These are phyloP conservation scores for Lophiostoma macrostomum DNA, from an alignment of 495 filamentous ascomycete species.

Conservation along the genomic window DNA sequence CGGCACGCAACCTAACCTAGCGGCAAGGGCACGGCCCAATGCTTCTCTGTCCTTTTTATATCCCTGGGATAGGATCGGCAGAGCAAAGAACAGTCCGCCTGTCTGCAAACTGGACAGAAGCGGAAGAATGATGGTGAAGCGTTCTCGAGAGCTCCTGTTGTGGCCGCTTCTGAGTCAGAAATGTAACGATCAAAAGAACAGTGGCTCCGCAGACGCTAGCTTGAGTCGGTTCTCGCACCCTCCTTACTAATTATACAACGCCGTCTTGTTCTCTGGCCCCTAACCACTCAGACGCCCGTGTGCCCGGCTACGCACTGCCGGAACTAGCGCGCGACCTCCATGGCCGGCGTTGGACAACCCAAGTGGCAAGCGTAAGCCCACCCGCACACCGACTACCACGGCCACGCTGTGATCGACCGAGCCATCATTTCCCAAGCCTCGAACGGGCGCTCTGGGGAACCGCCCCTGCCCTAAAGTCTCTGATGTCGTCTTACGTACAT, in stretches of 20 bases:
- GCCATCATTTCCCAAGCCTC: neutral
- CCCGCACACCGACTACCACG: conserved; percentile 13
- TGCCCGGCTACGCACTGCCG: conserved; percentile 12
- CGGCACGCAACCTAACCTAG: too few relatives aligned
- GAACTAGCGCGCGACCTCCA: neutral
- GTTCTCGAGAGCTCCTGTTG: neutral
- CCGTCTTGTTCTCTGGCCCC: conserved; percentile 5
- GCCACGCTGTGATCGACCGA: conserved; percentile 21
- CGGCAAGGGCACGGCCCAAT: too few relatives aligned
- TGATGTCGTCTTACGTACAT: conserved; percentile 16
- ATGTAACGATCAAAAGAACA: conserved; percentile 13
- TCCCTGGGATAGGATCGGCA: too few relatives aligned
- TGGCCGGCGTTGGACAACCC: conserved; percentile 9
- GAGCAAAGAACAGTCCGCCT: too few relatives aligned
- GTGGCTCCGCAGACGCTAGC: conserved; percentile 6
- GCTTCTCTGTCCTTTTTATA: too few relatives aligned
- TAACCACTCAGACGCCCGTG: conserved; percentile 1
- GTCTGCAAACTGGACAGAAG: too few relatives aligned
- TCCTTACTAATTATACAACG: conserved; percentile 21
- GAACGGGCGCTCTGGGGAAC: neutral
- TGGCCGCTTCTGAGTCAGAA: conserved; percentile 18
- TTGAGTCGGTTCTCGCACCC: neutral
- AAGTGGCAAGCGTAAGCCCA: conserved; percentile 1
- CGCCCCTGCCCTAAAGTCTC: neutral
- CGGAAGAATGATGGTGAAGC: neutral